Conservation (phyloP, 2,329 filamentous ascomycete species). For the Claviceps sp. region DNA sequence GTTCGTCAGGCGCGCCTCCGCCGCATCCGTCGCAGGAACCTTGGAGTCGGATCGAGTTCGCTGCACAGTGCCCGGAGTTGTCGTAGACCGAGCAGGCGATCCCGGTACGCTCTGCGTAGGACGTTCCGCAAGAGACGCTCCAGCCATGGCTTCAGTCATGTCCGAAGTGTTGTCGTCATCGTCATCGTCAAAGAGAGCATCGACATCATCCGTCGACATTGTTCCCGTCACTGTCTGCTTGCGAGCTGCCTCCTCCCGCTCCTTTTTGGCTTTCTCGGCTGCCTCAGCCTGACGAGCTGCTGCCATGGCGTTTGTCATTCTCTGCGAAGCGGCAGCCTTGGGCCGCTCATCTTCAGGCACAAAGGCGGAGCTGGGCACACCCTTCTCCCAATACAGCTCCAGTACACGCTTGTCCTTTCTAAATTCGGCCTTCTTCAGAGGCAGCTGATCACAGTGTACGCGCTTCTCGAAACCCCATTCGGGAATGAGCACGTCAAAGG, state of each 20-base stretch:
- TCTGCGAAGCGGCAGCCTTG: slow-evolving; percentile 62
- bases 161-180: slow-evolving; percentile 82
- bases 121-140: slow-evolving; percentile 77
- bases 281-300: slow-evolving; percentile 71
- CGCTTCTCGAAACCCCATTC: slow-evolving; percentile 99
- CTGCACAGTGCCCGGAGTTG: slow-evolving; percentile 56
- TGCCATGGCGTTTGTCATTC: slow-evolving; percentile 60
- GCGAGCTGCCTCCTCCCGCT: slow-evolving; percentile 79
- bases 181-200: slow-evolving; percentile 92
- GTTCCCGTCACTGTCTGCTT: slow-evolving; percentile 92
- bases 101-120: slow-evolving; percentile 92
- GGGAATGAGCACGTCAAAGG: slow-evolving; percentile 94
- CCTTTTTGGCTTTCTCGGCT: slow-evolving; percentile 66
- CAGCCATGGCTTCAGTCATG: slow-evolving; percentile 79
- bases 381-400: slow-evolving; percentile 99
- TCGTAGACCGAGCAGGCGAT: slow-evolving; percentile 67
- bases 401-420: slow-evolving; percentile 89
- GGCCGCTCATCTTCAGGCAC: slow-evolving; percentile 94
- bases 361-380: slow-evolving; percentile 88
- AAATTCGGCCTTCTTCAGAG: slow-evolving; percentile 97
- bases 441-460: slow-evolving; percentile 95
- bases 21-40: slow-evolving; percentile 59
- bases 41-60: slow-evolving; percentile 92
- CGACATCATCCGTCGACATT: slow-evolving; percentile 82
- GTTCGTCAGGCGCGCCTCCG: slow-evolving; percentile 70